phyloP scores from a whole-genome alignment of 2,329 filamentous ascomycete genomes.

The Ploettnerulaceae sp. region DNA sequence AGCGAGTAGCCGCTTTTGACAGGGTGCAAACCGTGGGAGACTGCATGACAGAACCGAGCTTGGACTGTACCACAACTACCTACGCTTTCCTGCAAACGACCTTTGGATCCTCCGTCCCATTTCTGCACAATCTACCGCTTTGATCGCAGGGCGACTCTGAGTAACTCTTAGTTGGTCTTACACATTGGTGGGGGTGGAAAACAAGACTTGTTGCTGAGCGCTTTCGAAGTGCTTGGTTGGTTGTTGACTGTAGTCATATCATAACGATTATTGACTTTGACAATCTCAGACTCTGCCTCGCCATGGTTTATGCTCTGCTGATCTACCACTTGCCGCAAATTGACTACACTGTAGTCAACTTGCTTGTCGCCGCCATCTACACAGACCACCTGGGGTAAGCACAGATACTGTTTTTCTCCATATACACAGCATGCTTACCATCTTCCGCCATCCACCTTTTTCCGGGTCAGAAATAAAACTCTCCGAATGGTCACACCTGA shows the following conservation, averaged over 20 bases:
- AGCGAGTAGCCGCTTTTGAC: conserved; percentile 18
- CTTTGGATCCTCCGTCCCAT: conserved; percentile 9
- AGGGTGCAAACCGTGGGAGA: conserved; percentile 22
- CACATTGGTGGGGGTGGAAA: not conserved
- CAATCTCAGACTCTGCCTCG: too few relatives aligned
- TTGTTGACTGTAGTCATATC: too few relatives aligned
- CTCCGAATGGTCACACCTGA: not conserved
- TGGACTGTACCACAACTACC: conserved; percentile 13
- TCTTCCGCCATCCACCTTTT: conserved; percentile 12
- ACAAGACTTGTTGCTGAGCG: conserved; percentile 1
- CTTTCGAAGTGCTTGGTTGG: too few relatives aligned
- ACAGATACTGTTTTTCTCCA: conserved; percentile 1
- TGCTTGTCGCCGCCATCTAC: conserved; percentile 2
- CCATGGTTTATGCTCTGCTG: too few relatives aligned
- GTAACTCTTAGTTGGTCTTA: conserved; percentile 1
- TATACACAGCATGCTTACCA: not conserved
- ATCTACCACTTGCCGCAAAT: too few relatives aligned
- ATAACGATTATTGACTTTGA: too few relatives aligned
- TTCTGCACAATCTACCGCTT: conserved; percentile 19
- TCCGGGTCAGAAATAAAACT: too few relatives aligned
- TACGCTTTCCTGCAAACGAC: conserved; percentile 20
- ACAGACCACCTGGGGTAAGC: conserved; percentile 7
- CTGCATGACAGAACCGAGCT: conserved; percentile 20
- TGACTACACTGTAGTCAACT: not conserved
- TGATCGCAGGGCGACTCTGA: conserved; percentile 15